Base-by-base conservation (phyloP, 2,329 filamentous ascomycete species). In the Tolypocladium endophyticum region DNA sequence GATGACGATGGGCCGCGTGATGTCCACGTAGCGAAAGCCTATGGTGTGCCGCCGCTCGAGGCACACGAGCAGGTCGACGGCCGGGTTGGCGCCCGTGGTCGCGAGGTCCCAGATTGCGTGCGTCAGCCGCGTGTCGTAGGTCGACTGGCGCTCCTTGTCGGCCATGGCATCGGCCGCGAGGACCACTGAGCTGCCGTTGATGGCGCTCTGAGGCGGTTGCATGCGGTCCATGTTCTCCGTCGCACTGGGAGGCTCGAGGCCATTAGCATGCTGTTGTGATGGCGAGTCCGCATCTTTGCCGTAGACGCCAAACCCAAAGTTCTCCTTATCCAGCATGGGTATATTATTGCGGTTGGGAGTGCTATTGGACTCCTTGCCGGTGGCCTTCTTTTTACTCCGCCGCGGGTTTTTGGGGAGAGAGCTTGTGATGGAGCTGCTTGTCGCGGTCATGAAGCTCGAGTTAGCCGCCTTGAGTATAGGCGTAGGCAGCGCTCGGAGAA, bases 1-100 rank as follows among this genome's bases (percentile, higher is more conserved):
- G 64, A 99, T 96, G 30, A 97, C 88, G 0, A 97, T 89, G 0
- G 90, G 85, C 11, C 92, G 85, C 7, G 89, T 95, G 65, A 99
- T 96, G 70, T 99, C 94, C 23, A 96, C 93, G 70, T 99, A 99
- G 56, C 92, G 86, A 76, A 99, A 99, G 0, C 94, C 94, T 67
- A 99, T 96, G 0, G 89, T 87, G 67, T 96, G 91, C 35, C 90
- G 84, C 28, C 94, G 86, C 73, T 99, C 94, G 1, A 99, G 80
- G 70, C 94, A 99, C 7, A 97, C 89, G 1, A 99, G 79, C 23
- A 99, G 77, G 72, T 99, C 94, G 0, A 96, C 90, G 0, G 94
- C 93, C 0, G 94, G 94, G 70, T 99, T 97, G 2, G 92, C 92
- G 56, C 92, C 89, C 1, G 87, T 88, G 0, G 93, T 97, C 1